Conservation (phyloP, 345 rosid genomes). For the Ceriops zippeliana region DNA sequence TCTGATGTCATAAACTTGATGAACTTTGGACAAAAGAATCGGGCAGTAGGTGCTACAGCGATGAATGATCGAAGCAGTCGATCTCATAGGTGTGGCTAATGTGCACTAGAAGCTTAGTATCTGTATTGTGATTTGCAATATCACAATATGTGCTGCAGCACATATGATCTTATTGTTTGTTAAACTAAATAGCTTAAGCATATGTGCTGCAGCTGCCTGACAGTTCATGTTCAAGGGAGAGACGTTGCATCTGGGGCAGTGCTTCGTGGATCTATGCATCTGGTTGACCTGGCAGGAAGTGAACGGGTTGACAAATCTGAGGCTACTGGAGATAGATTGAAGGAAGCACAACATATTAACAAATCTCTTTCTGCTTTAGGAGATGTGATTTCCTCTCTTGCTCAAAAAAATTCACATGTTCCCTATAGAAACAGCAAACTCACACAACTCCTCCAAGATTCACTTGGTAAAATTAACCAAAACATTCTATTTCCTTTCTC, state of each 20-base stretch:
- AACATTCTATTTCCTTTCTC: neutral
- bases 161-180: neutral
- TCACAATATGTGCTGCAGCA: constrained; percentile 16
- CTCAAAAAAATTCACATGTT: constrained; percentile 27
- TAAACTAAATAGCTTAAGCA: neutral
- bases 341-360: constrained; percentile 37
- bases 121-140: neutral
- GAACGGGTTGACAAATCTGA: constrained; percentile 34
- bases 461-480: constrained; percentile 26
- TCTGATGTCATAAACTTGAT: constrained; percentile 30
- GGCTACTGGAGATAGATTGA: constrained; percentile 32
- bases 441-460: constrained; percentile 36
- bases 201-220: constrained; percentile 29
- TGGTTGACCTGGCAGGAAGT: constrained; percentile 37
- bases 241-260: constrained; percentile 27
- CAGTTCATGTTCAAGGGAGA: constrained; percentile 34
- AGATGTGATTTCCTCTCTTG: constrained; percentile 34
- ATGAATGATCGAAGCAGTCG: constrained; percentile 37
- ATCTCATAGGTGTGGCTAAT: constrained; percentile 24
- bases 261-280: constrained; percentile 34
- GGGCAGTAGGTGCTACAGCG: constrained; percentile 32
- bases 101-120: neutral
- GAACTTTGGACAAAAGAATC: constrained; percentile 29
- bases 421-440: constrained; percentile 38
- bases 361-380: constrained; percentile 36